Evolutionary conservation across 176 grass and related monocot genomes (phyloP).

Genomic region (Metroxylon sagu): DNA sequence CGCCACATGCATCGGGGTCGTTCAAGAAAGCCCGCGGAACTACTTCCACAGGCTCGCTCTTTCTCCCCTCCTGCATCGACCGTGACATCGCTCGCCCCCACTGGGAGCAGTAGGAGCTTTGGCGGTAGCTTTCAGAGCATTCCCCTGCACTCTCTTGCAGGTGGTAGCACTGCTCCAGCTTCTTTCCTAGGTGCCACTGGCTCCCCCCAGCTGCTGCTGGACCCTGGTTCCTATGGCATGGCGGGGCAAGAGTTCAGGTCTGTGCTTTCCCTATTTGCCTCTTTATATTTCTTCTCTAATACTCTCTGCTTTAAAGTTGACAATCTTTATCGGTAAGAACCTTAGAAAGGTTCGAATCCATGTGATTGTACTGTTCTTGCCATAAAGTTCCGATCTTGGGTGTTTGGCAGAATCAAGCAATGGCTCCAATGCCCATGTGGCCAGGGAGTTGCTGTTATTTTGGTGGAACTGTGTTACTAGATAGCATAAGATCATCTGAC

Average conservation of each 20-base stretch:
- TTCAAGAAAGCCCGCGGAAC: slow-evolving; percentile 99
- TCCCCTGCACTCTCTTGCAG: slow-evolving; percentile 5
- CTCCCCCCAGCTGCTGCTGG: slow-evolving; percentile 40
- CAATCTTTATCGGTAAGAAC: too few relatives aligned
- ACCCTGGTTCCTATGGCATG: slow-evolving; percentile 25
- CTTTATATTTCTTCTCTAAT: slow-evolving; percentile 1
- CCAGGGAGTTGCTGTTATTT: too few relatives aligned
- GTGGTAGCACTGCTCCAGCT: slow-evolving; percentile 1
- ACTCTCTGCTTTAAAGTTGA: not conserved
- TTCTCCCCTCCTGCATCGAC: slow-evolving; percentile 6
- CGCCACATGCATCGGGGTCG: slow-evolving; percentile 96
- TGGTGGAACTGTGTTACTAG: too few relatives aligned
- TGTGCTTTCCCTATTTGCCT: slow-evolving; percentile 5
- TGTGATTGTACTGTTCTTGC: too few relatives aligned
- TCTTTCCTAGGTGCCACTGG: slow-evolving; percentile 23
- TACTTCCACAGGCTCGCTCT: slow-evolving; percentile 31
- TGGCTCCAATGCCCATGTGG: too few relatives aligned
- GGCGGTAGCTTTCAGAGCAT: slow-evolving; percentile 1
- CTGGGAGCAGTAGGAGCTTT: slow-evolving; percentile 1
- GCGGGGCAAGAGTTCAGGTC: slow-evolving; percentile 55
- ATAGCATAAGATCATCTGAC: too few relatives aligned
- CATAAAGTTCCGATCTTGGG: too few relatives aligned
- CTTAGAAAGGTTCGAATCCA: too few relatives aligned
- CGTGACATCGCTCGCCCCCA: not conserved
- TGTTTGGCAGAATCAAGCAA: too few relatives aligned